Evolutionary conservation across 2,329 filamentous ascomycete species (phyloP), one percentile per base, ranked within the genome.

Genomic region (Xylariaceae sp.): DNA sequence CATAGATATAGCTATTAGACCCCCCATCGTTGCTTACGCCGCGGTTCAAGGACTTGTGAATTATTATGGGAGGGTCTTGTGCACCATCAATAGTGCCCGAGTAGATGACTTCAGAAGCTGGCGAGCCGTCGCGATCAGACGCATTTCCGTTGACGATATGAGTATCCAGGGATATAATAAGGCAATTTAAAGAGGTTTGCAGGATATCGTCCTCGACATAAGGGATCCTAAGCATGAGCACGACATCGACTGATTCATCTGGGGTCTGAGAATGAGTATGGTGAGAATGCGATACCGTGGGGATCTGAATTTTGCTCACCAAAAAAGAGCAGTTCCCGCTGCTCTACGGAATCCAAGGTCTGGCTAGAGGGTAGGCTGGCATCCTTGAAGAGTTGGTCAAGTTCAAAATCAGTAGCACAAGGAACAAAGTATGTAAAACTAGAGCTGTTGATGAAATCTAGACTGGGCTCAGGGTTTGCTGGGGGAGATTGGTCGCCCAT

Each of bases 241-340:
- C 84, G 15, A 91, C 78, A 58, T 86, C 76, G 51, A 89, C 79
- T 21, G 83, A 84, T 76, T 92, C 89, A 81, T 92, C 89, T 92
- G 74, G 53, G 67, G 66, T 75, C 74, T 80, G 73, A 63, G 66
- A 72, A 76, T 81, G 71, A 81, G 80, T 74, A 76, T 65, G 60
- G 64, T 67, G 62, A 73, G 71, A 74, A 65, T 66, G 59, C 60
- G 60, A 67, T 57, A 61, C 61, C 65, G 61, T 58, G 60, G 64
- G 62, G 52, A 44, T 48, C 54, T 58, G 50, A 55, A 62, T 62
- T 55, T 49, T 40, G 71, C 81, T 62, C 77, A 91, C 89, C 89
- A 67, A 92, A 91, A 67, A 89, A 88, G 32, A 92, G 75, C 49
- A 80, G 79, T 32, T 87, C 79, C 60, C 88, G 80, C 63, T 84